Evolutionary conservation across 2,329 filamentous ascomycete species (phyloP).

Genomic region (Claviceps arundinis): DNA sequence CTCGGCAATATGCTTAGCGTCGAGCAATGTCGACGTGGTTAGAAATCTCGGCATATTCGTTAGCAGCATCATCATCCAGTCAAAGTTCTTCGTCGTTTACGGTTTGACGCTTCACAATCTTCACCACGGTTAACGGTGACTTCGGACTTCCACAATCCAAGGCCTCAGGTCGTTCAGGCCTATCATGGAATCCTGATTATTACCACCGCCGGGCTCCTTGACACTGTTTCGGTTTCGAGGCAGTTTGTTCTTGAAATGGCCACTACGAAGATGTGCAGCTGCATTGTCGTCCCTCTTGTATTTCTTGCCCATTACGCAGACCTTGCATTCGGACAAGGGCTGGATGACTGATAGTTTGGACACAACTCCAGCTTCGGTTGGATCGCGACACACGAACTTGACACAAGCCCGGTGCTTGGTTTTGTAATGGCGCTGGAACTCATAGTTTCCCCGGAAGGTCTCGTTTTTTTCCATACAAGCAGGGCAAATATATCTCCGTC

Average conservation of each 20-base stretch:
- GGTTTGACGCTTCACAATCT: too few relatives aligned
- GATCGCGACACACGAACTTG: conserved; percentile 45
- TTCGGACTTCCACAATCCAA: conserved; percentile 37
- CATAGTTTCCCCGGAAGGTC: conserved; percentile 78
- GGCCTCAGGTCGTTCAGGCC: conserved; percentile 32
- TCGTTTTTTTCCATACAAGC: conserved; percentile 59
- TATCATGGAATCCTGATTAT: conserved; percentile 42
- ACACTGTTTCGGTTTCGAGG: conserved; percentile 27
- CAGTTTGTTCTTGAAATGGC: conserved; percentile 65
- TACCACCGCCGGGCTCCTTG: conserved; percentile 27
- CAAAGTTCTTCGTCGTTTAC: too few relatives aligned
- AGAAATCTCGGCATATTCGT: too few relatives aligned
- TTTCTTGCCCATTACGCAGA: conserved; percentile 61
- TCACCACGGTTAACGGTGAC: neutral
- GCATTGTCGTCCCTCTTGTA: conserved; percentile 95
- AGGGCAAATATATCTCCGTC: conserved; percentile 57
- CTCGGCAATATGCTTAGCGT: too few relatives aligned
- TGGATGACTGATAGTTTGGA: conserved; percentile 38
- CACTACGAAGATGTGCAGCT: conserved; percentile 74
- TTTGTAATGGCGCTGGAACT: conserved; percentile 55
- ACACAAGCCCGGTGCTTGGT: conserved; percentile 47
- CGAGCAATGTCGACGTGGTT: too few relatives aligned
- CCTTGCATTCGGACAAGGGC: conserved; percentile 70
- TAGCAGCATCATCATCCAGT: too few relatives aligned
- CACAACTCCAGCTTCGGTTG: conserved; percentile 24